These are phyloP conservation scores for Phytophthora crassamura DNA, from an alignment of 352 stramenopile genomes.

Conservation along the genomic window DNA sequence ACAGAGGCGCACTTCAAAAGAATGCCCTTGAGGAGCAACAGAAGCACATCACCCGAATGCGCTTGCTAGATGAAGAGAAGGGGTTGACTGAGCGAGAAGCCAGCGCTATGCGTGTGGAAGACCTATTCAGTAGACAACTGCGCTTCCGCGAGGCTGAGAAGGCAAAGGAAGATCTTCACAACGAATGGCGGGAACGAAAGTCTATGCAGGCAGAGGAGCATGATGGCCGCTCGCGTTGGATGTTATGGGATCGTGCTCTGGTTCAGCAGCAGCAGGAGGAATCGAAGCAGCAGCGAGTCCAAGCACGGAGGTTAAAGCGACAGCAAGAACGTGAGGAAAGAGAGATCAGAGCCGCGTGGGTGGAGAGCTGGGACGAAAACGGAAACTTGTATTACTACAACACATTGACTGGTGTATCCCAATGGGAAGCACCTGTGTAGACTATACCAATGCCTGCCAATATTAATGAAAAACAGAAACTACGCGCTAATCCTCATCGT, in stretches of 20 bases:
- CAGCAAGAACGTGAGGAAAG: conserved; percentile 45
- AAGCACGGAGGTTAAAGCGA: conserved; percentile 41
- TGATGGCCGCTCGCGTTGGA: conserved; percentile 43
- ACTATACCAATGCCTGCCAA: too few species aligned
- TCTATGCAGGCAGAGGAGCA: conserved; percentile 58
- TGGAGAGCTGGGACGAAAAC: conserved; percentile 51
- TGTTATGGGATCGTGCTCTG: conserved; percentile 31
- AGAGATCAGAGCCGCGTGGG: conserved; percentile 45
- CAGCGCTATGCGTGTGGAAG: conserved; percentile 53
- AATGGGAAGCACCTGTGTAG: conserved; percentile 54
- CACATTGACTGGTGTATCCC: conserved; percentile 48
- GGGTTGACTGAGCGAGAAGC: conserved; percentile 39
- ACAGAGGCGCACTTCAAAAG: not conserved
- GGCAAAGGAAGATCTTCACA: conserved; percentile 35
- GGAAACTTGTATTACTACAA: conserved; percentile 79
- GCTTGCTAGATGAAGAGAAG: conserved; percentile 45
- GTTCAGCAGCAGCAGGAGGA: conserved; percentile 35
- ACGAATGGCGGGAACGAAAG: conserved; percentile 50
- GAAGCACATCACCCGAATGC: conserved; percentile 55
- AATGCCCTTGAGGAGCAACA: conserved; percentile 56
- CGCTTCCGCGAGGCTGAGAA: conserved; percentile 47
- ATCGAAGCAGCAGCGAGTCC: conserved; percentile 40
- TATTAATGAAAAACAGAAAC: not conserved
- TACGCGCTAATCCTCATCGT: not conserved
- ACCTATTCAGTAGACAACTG: conserved; percentile 52